Conservation (phyloP, 1,139 yeast species). For the Pichia sorboxylosa region DNA sequence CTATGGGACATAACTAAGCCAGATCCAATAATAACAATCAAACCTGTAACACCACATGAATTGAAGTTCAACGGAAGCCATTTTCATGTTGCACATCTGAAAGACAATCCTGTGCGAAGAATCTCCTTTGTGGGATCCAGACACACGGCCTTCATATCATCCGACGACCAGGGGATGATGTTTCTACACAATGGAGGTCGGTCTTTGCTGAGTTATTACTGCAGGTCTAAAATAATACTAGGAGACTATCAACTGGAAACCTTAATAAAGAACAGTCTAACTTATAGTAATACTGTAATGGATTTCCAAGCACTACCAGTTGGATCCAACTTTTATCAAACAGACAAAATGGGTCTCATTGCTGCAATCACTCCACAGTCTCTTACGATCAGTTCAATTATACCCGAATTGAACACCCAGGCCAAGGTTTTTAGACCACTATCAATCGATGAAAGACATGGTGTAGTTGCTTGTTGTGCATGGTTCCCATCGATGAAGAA, state of each 20-base stretch:
- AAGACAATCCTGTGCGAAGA: conserved; percentile 34
- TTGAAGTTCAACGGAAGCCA: conserved; percentile 17
- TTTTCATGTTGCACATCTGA: conserved; percentile 42
- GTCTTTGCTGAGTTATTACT: conserved; percentile 39
- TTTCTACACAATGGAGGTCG: conserved; percentile 50
- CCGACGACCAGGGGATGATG: conserved; percentile 50
- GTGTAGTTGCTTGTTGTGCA: conserved; percentile 37
- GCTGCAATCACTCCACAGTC: conserved; percentile 48
- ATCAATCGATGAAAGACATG: conserved; percentile 28
- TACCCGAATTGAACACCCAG: conserved; percentile 43
- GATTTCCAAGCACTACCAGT: conserved; percentile 16
- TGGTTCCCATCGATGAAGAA: conserved; percentile 45
- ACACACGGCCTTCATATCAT: conserved; percentile 46
- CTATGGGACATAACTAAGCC: conserved; percentile 33
- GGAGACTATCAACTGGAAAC: conserved; percentile 32
- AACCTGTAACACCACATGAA: conserved; percentile 22
- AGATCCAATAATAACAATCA: conserved; percentile 25
- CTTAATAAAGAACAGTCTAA: background rate
- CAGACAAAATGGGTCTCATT: conserved; percentile 36
- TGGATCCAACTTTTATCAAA: conserved; percentile 15
- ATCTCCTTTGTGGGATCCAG: conserved; percentile 45
- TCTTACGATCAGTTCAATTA: conserved; percentile 43
- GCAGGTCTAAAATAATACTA: conserved; percentile 38
- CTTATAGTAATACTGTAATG: conserved; percentile 14
- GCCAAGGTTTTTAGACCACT: conserved; percentile 40